Base-by-base conservation (phyloP, 208 protist species). In the Leishmania gerbilli region DNA sequence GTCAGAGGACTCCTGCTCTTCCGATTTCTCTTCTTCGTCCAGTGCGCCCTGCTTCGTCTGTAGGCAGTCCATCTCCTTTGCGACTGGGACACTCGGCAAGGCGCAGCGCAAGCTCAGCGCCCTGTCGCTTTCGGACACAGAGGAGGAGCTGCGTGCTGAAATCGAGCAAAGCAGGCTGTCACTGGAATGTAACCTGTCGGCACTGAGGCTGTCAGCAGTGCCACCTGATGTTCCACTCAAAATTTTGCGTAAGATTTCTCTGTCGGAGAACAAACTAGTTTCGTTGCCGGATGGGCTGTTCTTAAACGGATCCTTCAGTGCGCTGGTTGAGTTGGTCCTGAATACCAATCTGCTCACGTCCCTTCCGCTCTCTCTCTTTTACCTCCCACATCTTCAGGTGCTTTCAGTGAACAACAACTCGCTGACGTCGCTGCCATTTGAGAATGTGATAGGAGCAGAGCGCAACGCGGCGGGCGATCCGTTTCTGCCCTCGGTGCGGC, bases 321-420 rank as follows among this genome's bases (percentile, higher is more conserved):
- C 81, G 31, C 85, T 97, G 56, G 53, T 79, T 9, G 84, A 84
- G 75, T 67, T 97, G n/a, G 87, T 93, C 71, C 77, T 93, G 37
- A 93, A 90, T 77, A 95, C 91, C 1, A 97, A 97, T 79, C 62
- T 84, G 47, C 84, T 97, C 15, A 77, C 75, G 27, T 80, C 69
- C 17, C 55, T 97, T 27, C 94, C 94, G n/a, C 71, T 82, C 1
- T 85, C 84, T 45, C 85, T 97, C 27, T 94, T 97, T 56, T 84
- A 79, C 55, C 78, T 96, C n/a, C 83, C 86, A 3, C 81, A 89
- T 31, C 81, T 97, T 47, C 81, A 94, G 87, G 87, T 93, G 45
- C 86, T 96, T 31, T 80, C 90, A 55, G 79, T 97, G 17, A 92
- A 95, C 76, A 87, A 94, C 64, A 97, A 97, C 60, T 21, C 86